Conservation (phyloP, 208 protist species). For the Acanthamoeba triangularis region DNA sequence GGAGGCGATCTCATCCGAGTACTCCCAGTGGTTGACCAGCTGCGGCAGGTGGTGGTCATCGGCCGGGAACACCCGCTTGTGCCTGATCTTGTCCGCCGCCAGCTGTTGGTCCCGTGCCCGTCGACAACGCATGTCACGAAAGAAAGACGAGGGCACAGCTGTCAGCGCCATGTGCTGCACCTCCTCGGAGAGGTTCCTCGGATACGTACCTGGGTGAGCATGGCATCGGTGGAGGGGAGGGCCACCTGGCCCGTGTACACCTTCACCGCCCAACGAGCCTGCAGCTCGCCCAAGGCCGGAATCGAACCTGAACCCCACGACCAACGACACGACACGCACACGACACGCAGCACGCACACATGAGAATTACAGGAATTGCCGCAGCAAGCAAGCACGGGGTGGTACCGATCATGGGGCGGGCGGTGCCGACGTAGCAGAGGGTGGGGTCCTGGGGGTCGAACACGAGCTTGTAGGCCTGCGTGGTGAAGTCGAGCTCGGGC, state of each 20-base stretch:
- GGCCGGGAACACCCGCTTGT: constrained; percentile 45
- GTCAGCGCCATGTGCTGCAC: neutral
- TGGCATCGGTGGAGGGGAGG: constrained; percentile 43
- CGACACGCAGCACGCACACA: neutral
- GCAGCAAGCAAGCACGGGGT: no score
- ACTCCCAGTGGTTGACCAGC: constrained; percentile 75
- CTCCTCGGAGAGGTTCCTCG: neutral
- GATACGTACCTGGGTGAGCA: constrained; percentile 9
- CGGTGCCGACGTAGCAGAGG: constrained; percentile 62
- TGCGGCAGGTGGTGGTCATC: constrained; percentile 66
- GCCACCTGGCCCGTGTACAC: constrained; percentile 69
- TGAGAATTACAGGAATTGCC: neutral
- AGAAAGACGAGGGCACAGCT: neutral
- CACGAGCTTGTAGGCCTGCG: constrained; percentile 72
- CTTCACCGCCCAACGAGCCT: constrained; percentile 59
- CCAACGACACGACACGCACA: no score
- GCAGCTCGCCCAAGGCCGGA: constrained; percentile 59
- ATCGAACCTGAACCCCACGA: constrained; percentile 25
- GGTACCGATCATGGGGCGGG: constrained; percentile 66
- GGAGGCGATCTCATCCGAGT: constrained; percentile 74
- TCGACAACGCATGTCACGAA: no score
- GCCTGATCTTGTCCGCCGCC: constrained; percentile 32
- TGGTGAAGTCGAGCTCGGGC: neutral
- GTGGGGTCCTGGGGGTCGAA: constrained; percentile 67
- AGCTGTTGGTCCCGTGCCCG: no score